A percentile compares a stretch with the other conserved stretches of the same genome.
Evolutionary conservation across 768 basidiomycete species (phyloP).

Genomic region (Tulasnella sp.): DNA sequence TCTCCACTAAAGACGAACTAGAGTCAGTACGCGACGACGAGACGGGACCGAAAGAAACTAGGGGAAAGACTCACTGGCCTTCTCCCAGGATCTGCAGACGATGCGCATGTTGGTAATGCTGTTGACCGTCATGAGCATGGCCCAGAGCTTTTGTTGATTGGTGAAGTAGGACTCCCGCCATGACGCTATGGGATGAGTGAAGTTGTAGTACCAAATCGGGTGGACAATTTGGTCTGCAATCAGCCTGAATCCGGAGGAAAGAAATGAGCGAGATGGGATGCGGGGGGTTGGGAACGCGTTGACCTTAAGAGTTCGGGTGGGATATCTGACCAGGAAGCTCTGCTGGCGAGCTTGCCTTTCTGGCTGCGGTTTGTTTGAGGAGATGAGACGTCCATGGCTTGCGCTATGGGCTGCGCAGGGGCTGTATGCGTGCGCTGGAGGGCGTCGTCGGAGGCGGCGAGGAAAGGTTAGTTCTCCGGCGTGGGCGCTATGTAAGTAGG

Average conservation of each 20-base stretch:
- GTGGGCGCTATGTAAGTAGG: background rate
- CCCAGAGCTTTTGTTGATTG: background rate
- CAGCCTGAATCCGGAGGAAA: background rate
- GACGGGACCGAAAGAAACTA: background rate
- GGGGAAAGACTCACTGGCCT: background rate
- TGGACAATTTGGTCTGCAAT: background rate
- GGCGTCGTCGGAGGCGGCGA: background rate
- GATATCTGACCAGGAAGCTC: constrained; percentile 11
- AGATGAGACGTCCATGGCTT: background rate
- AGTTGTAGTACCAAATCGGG: background rate
- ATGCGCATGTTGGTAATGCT: background rate
- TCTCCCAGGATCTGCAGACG: background rate
- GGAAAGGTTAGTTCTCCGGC: background rate
- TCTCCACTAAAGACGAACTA: background rate
- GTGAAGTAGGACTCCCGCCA: background rate
- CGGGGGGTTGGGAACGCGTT: background rate
- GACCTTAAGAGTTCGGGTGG: constrained; percentile 1
- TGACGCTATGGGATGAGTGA: background rate
- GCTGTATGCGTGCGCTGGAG: background rate
- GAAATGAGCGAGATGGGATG: background rate
- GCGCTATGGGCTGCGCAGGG: background rate
- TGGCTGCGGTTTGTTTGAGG: background rate
- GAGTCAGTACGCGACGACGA: constrained; percentile 2
- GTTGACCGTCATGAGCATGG: background rate
- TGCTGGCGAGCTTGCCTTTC: constrained; percentile 8